Evolutionary conservation across 2,329 filamentous ascomycete genomes (phyloP), one percentile per base, ranked within the genome.

Genomic region (Fusarium sp.): DNA sequence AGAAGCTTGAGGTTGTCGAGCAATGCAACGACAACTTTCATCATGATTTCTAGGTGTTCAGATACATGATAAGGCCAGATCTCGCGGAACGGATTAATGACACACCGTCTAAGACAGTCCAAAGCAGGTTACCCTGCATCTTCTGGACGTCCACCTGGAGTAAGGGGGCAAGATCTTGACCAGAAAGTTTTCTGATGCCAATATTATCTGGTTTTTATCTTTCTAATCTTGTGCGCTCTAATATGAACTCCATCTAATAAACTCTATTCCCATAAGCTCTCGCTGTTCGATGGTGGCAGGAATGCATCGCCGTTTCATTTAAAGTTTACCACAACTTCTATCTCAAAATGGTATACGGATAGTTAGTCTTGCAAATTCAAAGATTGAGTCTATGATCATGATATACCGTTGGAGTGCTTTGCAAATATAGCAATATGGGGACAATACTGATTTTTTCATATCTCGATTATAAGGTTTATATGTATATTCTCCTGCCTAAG

Each of bases 41-140:
- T 75, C 69, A 78, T 77, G 74, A 63, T 67, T 61, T 69, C 64
- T 57, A 42, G 42, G 47, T 40, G 38, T 28, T 42, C 16, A 44
- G 54, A 69, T 67, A 72, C 66, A 77, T 77, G 67, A 60, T 70
- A 37, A 78, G 76, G 76, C 76, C 76, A 78, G 76, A 78, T 78
- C 67, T 76, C 75, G 56, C 73, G 76, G 76, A 60, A 44, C 69
- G 71, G 73, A 75, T 69, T 47, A 74, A 75, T 33, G 15, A 49
- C 30, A 8, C 25, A 46, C 71, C 71, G 67, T 23, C 30, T 35
- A 19, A 18, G 13, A 59, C 53, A 43, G 5, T 4, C 9, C 7
- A 5, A 32, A 37, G 3, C 6, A 9, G 33, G 58, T n/a, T 72
- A 73, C 71, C 71, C 71, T 74, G 59, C 9, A 69, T 42, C 23